Conservation (phyloP, 1,139 yeast genomes). For the Yamadazyma triangularis region DNA sequence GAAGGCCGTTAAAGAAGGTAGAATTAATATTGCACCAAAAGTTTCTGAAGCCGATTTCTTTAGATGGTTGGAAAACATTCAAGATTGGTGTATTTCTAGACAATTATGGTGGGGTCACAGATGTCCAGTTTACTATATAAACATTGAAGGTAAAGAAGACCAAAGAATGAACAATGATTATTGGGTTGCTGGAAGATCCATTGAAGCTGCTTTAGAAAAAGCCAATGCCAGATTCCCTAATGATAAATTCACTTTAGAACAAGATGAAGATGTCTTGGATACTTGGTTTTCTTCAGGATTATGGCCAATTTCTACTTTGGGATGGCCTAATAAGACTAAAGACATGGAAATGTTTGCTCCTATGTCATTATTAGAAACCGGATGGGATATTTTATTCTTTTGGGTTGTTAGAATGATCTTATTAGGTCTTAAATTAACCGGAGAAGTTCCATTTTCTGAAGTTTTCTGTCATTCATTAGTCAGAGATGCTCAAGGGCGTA, state of each 20-base stretch:
- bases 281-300: slow-evolving; percentile 98
- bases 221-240: slow-evolving; percentile 69
- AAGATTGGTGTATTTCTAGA: slow-evolving; percentile 99
- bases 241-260: slow-evolving; percentile 69
- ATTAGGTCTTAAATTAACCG: slow-evolving; percentile 85
- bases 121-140: slow-evolving; percentile 91
- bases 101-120: slow-evolving; percentile 99
- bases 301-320: slow-evolving; percentile 96
- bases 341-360: slow-evolving; percentile 84
- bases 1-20: slow-evolving; percentile 79
- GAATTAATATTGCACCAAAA: slow-evolving; percentile 78
- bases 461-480: slow-evolving; percentile 98
- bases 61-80: slow-evolving; percentile 94
- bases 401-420: slow-evolving; percentile 98
- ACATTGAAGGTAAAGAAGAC: slow-evolving; percentile 65
- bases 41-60: slow-evolving; percentile 89
- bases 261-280: slow-evolving; percentile 97
- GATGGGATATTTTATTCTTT: slow-evolving; percentile 98
- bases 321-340: slow-evolving; percentile 82
- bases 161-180: slow-evolving; percentile 61
- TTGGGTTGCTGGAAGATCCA: slow-evolving; percentile 89
- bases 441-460: slow-evolving; percentile 88
- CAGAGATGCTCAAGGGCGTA: slow-evolving; percentile 98
- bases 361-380: slow-evolving; percentile 92
- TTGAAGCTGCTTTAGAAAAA: slow-evolving; percentile 79